These are phyloP conservation scores for Microsporum ferrugineum DNA, from an alignment of 2,329 filamentous ascomycete genomes.

Conservation along the genomic window DNA sequence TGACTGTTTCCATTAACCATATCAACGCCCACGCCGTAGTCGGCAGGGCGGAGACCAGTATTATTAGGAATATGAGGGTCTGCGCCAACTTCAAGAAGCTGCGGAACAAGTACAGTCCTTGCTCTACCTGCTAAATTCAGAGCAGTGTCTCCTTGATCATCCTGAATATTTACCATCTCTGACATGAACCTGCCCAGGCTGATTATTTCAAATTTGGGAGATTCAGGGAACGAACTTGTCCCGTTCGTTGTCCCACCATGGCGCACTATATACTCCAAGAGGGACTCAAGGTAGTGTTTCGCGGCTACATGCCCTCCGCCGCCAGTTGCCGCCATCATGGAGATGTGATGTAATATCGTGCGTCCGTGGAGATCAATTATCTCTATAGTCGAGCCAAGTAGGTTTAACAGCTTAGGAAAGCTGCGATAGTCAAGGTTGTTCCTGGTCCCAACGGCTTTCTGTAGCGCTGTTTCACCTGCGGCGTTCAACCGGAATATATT, in stretches of 20 bases:
- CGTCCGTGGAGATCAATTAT: slow-evolving; percentile 78
- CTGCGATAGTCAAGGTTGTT: slow-evolving; percentile 87
- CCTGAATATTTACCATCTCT: slow-evolving; percentile 91
- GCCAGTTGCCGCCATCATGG: slow-evolving; percentile 89
- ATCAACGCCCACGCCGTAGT: slow-evolving; percentile 81
- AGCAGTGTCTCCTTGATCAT: slow-evolving; percentile 88
- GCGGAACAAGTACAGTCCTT: slow-evolving; percentile 93
- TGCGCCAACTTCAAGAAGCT: slow-evolving; percentile 86
- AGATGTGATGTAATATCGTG: slow-evolving; percentile 91
- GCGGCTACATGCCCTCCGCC: slow-evolving; percentile 73
- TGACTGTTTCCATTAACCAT: slow-evolving; percentile 37
- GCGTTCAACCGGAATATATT: slow-evolving; percentile 81
- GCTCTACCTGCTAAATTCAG: slow-evolving; percentile 88
- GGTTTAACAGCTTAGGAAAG: slow-evolving; percentile 81
- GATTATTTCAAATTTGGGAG: slow-evolving; percentile 51
- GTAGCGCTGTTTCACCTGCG: slow-evolving; percentile 81
- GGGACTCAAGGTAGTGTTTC: slow-evolving; percentile 88
- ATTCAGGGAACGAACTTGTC: slow-evolving; percentile 18
- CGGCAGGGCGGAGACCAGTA: slow-evolving; percentile 75
- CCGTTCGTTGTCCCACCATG: slow-evolving; percentile 55
- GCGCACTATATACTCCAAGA: slow-evolving; percentile 87
- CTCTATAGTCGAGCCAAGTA: slow-evolving; percentile 81
- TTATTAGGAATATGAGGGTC: slow-evolving; percentile 87
- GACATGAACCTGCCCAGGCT: slow-evolving; percentile 88
- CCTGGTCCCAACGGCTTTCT: slow-evolving; percentile 83